These are phyloP conservation scores for Brassica cretica DNA, from an alignment of 345 rosid genomes.

Conservation along the genomic window DNA sequence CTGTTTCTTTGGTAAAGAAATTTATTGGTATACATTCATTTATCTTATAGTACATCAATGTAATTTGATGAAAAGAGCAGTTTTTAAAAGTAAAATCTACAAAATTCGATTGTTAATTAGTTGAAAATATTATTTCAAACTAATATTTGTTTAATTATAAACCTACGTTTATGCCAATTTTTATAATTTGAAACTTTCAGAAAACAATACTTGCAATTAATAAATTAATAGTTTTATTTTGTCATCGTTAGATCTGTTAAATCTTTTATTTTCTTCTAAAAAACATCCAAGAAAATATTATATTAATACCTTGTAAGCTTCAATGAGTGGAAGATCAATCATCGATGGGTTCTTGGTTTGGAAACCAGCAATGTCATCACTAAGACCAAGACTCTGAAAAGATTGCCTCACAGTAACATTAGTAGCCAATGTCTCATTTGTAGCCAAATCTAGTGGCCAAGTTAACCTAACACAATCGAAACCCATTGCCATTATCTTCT, in stretches of 20 bases:
- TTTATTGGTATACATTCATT: not conserved
- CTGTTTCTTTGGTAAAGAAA: not conserved
- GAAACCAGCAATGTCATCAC: slow-evolving; percentile 65
- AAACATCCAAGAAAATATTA: not conserved
- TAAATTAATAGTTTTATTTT: too few species aligned
- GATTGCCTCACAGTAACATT: slow-evolving; percentile 65
- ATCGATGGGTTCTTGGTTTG: slow-evolving; percentile 78
- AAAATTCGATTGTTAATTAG: not conserved
- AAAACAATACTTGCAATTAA: not conserved
- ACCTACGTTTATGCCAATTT: not conserved
- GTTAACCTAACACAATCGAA: slow-evolving; percentile 78
- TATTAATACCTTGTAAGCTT: slow-evolving; percentile 65
- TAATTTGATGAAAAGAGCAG: not conserved
- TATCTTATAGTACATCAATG: too few species aligned
- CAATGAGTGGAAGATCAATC: slow-evolving; percentile 66
- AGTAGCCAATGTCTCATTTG: slow-evolving; percentile 55
- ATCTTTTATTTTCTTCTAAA: not conserved
- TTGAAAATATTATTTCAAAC: not conserved
- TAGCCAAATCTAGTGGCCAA: slow-evolving; percentile 67
- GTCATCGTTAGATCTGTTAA: not conserved
- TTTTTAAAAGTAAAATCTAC: too few species aligned
- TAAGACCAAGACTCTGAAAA: slow-evolving; percentile 61
- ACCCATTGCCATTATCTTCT: slow-evolving; percentile 47
- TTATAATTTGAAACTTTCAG: not conserved
- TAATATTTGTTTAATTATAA: too few species aligned